Percentiles rank a stretch among this genome's conserved stretches.
Conservation (phyloP, 2,329 filamentous ascomycete species). For the Ophiostoma perfectum region DNA sequence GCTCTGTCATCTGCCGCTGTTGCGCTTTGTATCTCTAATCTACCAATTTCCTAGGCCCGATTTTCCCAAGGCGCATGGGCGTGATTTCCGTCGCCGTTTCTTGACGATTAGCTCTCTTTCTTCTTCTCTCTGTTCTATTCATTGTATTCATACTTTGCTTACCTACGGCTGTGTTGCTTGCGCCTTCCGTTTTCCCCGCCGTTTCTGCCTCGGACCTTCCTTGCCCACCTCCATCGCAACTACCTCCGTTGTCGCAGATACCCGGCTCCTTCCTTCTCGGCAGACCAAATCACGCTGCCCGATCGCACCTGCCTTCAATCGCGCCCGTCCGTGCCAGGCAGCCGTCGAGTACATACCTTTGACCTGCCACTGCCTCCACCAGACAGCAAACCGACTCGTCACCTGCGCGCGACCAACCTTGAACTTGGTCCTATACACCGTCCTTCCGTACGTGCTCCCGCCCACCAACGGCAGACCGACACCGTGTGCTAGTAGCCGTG, state of each 20-base stretch:
- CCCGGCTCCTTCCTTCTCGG: neutral
- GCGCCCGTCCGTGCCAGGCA: neutral
- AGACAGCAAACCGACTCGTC: neutral
- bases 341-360: neutral
- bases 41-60: conserved; percentile 12
- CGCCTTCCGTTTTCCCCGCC: neutral
- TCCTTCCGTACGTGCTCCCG: too few species aligned
- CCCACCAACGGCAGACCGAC: neutral
- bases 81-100: neutral
- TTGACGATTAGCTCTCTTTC: neutral
- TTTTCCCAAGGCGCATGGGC: neutral
- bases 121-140: neutral
- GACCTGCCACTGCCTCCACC: neutral
- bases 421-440: neutral
- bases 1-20: conserved; percentile 15
- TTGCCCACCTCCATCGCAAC: conserved; percentile 5
- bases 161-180: neutral
- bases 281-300: neutral
- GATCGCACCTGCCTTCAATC: neutral
- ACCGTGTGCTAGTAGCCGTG: neutral
- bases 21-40: neutral
- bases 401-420: neutral
- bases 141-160: neutral
- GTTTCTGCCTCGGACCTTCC: conserved; percentile 5
- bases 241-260: conserved; percentile 6